These are phyloP conservation scores for Ganoderma multipileum DNA, from an alignment of 1,284 basidiomycete genomes.

Conservation along the genomic window DNA sequence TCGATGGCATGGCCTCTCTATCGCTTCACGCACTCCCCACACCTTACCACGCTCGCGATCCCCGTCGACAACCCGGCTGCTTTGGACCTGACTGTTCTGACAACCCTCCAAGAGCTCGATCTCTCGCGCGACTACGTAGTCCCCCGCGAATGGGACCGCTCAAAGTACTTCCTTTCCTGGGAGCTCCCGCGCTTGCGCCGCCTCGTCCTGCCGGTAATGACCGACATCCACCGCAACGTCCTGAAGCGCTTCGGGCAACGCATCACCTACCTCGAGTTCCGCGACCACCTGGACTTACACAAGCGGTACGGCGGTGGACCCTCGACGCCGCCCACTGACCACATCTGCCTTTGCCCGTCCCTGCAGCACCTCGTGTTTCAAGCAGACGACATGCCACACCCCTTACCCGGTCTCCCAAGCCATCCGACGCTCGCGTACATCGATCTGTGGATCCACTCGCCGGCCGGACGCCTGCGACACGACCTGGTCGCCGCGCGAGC, in stretches of 20 bases:
- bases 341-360: slow-evolving; percentile 15
- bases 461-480: neutral
- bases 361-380: slow-evolving; percentile 21
- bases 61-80: slow-evolving; percentile 18
- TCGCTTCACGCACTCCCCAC: slow-evolving; percentile 3
- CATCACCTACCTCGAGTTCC: slow-evolving; percentile 23
- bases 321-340: slow-evolving; percentile 3
- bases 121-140: slow-evolving; percentile 20
- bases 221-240: slow-evolving; percentile 11
- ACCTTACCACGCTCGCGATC: slow-evolving; percentile 15
- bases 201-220: slow-evolving; percentile 18
- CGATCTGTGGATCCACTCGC: slow-evolving; percentile 20
- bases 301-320: neutral
- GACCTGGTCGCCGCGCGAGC: slow-evolving; percentile 6
- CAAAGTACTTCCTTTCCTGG: slow-evolving; percentile 14
- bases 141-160: neutral
- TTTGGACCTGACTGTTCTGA: neutral
- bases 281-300: slow-evolving; percentile 18
- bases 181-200: slow-evolving; percentile 15
- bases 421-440: slow-evolving; percentile 21
- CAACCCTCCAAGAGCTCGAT: slow-evolving; percentile 18
- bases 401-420: slow-evolving; percentile 7
- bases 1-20: slow-evolving; percentile 16
- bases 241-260: slow-evolving; percentile 11
- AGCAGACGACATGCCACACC: neutral